Base-by-base conservation (phyloP, 192 early-diverging fungal genomes). In the Coemansia nantahalensis region DNA sequence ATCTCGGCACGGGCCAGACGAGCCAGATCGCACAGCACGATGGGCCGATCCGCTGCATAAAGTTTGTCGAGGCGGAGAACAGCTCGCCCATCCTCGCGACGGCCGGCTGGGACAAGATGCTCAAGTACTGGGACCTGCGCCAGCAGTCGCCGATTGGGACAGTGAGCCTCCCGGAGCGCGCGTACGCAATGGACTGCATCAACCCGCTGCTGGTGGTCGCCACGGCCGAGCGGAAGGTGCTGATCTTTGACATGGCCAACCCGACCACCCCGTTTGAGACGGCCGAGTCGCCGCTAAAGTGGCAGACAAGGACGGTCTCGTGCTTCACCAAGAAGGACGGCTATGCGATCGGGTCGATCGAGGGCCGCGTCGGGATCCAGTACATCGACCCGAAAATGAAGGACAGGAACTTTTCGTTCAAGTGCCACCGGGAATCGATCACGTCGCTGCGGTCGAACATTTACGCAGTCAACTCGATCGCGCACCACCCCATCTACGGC, bases 91-190 rank as follows among this genome's bases (percentile, higher is more conserved):
- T 94, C 35, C 36, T 94, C 21, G 90, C 86, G 2, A 97, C 95
- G 9, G 95, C 89, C 23, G 86, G 88, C 45, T 98, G 93, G 94
- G 95, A 98, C 72, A 97, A 97, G 68, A 93, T 89, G 10, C 49
- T 95, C 44, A 91, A 95, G 79, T 98, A 95, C 66, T 98, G 95
- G 95, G 94, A 98, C 69, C 62, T 88, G 41, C 82, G 94, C 33
- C 79, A 82, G 46, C 86, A 82, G 49, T 70, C 68, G 34, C 93
- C 95, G 1, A 82, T 89, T 17, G 83, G 80, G 10, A 84, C 79
- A 17, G 79, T 92, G 12, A 62, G 59, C 7, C 77, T 97, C 15
- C 90, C 91, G 2, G 95, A 98, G 54, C 85, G 95, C 36, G 84
- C 82, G 43, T 98, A 96, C 61, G 72, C 88, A 1, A 90, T 98